Evolutionary conservation across 768 basidiomycete genomes (phyloP).

Genomic region (Leccinellum albellum): DNA sequence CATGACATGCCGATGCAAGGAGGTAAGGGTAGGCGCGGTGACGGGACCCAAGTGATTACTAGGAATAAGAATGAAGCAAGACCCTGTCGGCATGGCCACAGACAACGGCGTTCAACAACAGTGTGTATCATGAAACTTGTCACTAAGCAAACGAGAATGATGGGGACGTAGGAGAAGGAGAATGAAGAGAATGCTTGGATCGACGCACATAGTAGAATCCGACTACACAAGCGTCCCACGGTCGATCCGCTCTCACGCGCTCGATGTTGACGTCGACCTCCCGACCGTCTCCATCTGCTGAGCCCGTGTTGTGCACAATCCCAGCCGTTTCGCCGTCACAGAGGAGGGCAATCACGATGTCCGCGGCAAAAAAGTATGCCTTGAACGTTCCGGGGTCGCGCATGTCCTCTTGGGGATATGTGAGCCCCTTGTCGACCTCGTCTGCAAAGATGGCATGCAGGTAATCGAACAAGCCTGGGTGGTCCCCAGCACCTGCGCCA

Average conservation of each 20-base stretch:
- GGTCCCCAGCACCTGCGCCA: not conserved
- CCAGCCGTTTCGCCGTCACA: not conserved
- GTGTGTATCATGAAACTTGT: not conserved
- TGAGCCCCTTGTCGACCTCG: slow-evolving; percentile 70
- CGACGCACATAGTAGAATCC: slow-evolving; percentile 76
- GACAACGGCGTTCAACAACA: not conserved
- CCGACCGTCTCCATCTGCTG: not conserved
- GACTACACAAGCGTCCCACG: slow-evolving; percentile 68
- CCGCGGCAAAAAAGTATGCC: slow-evolving; percentile 73
- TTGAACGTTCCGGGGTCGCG: slow-evolving; percentile 55
- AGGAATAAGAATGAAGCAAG: not conserved
- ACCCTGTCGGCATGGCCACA: not conserved
- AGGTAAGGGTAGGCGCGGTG: not conserved
- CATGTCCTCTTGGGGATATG: slow-evolving; percentile 81
- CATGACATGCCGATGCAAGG: not conserved
- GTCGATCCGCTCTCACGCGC: slow-evolving; percentile 42
- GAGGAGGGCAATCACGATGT: slow-evolving; percentile 67
- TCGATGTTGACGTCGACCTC: slow-evolving; percentile 36
- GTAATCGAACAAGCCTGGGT: slow-evolving; percentile 55
- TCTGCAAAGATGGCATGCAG: slow-evolving; percentile 62
- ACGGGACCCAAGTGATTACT: not conserved
- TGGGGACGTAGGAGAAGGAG: not conserved
- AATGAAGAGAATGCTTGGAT: not conserved
- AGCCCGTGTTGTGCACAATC: not conserved
- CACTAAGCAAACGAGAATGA: not conserved